Evolutionary conservation across 2,329 filamentous ascomycete species (phyloP), one percentile per base, ranked within the genome.

Genomic region (Epichloe gansuensis): DNA sequence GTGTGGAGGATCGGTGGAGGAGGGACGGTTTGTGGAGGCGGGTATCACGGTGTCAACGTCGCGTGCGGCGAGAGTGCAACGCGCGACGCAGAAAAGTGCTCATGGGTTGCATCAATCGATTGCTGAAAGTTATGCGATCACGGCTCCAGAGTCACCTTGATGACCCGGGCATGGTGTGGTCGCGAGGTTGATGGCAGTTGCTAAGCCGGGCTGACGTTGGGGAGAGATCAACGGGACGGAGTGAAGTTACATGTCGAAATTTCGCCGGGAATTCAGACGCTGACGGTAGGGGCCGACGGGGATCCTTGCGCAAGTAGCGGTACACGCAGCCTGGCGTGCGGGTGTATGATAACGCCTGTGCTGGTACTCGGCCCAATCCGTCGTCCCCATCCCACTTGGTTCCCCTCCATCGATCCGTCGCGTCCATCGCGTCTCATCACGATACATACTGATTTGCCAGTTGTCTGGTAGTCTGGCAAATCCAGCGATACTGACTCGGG

Each of bases 31-130:
- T 38, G 48, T 47, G 52, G 40, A 40, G 45, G 45, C 45, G 45
- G 45, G 23, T 47, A 50, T 53, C 38, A 44, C 44, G 41, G 38
- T 25, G 36, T 49, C 47, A 44, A 47, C 59, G 72, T 74, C 74
- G 75, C 74, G 72, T 70, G 69, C 71, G 65, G 65, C 66, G 62
- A 60, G 64, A 56, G 57, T 66, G 71, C 71, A 68, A 70, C 66
- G 71, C 71, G 69, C 71, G 64, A 65, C 64, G 69, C 64, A 65
- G 61, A 64, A 65, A 61, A 58, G 53, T 62, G 64, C 58, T 69
- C 69, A 73, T 73, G 68, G 66, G 69, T 64, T 63, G 65, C 69
- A 71, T 70, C 58, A 64, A 71, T 64, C 57, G 60, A 63, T 60
- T 61, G 63, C 55, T 53, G 50, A 53, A 53, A 52, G 54, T 55